Conservation (phyloP, 2,329 filamentous ascomycete species). For the Trichoderma endophyticum region DNA sequence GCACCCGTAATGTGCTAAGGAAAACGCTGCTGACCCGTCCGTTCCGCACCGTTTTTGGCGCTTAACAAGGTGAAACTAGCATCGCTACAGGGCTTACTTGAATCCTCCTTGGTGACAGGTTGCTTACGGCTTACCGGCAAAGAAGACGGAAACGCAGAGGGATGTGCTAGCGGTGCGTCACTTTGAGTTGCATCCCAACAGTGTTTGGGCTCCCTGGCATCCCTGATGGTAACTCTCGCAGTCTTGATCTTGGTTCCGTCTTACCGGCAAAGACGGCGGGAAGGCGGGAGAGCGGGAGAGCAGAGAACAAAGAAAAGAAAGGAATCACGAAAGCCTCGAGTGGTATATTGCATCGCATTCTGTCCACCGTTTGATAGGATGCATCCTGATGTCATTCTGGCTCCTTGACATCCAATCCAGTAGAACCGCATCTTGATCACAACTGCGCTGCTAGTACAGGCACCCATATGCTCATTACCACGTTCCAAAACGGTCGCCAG, state of each 20-base stretch:
- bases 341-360: background rate
- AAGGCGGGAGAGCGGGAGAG: background rate
- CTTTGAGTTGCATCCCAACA: background rate
- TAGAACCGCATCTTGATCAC: background rate
- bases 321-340: background rate
- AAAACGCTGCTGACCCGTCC: background rate
- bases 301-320: background rate
- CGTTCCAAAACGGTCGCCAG: background rate
- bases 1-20: background rate
- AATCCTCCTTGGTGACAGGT: background rate
- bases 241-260: background rate
- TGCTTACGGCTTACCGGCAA: constrained; percentile 1
- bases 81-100: background rate
- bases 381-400: background rate
- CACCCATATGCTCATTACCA: background rate
- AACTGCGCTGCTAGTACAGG: background rate
- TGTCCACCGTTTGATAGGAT: background rate
- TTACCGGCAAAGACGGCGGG: background rate
- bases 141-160: background rate
- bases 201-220: background rate
- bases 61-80: background rate
- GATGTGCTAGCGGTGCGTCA: background rate
- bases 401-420: background rate
- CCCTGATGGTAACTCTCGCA: background rate
- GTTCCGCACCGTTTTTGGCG: constrained; percentile 4